Percentiles rank a stretch among this genome's conserved stretches.
Evolutionary conservation across 441 rosid species (phyloP).

Genomic region (Jatropha multifida): DNA sequence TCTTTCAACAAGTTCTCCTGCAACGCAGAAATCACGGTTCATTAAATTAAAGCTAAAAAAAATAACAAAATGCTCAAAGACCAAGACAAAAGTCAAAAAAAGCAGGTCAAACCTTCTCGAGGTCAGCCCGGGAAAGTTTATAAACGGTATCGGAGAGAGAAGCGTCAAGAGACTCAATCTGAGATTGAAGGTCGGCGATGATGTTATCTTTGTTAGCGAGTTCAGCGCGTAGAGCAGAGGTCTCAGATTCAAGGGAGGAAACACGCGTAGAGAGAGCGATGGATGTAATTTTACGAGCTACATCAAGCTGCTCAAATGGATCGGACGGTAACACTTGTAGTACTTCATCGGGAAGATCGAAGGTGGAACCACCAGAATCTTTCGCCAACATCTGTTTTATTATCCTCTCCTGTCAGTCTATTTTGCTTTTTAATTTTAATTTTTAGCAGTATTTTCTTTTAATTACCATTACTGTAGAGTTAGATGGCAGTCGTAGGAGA

Average conservation of each 20-base stretch:
- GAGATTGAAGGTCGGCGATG: slow-evolving; percentile 63
- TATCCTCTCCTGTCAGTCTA: slow-evolving; percentile 10
- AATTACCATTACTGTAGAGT: background rate
- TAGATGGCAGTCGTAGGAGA: no score
- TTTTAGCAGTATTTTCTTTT: background rate
- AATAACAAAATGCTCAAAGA: background rate
- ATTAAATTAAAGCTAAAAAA: background rate
- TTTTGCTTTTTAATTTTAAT: background rate
- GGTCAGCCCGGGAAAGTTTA: slow-evolving; percentile 54
- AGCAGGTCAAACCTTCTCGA: slow-evolving; percentile 54
- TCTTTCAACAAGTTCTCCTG: slow-evolving; percentile 70
- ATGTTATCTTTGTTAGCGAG: slow-evolving; percentile 61
- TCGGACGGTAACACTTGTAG: slow-evolving; percentile 67
- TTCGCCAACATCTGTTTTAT: slow-evolving; percentile 34
- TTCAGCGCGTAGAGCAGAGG: slow-evolving; percentile 46
- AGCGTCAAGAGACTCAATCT: slow-evolving; percentile 57
- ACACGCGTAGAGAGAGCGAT: slow-evolving; percentile 85
- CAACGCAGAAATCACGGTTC: background rate
- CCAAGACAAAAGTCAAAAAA: background rate
- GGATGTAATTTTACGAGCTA: slow-evolving; percentile 95
- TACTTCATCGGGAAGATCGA: slow-evolving; percentile 79
- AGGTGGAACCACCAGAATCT: slow-evolving; percentile 41
- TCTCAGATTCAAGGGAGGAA: slow-evolving; percentile 75
- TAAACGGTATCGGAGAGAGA: slow-evolving; percentile 57
- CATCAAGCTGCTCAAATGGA: slow-evolving; percentile 90